Percentiles rank a stretch among this genome's conserved stretches.
Evolutionary conservation across 805 yeast species (phyloP).

Genomic region (Blastobotrys chiropterorum): DNA sequence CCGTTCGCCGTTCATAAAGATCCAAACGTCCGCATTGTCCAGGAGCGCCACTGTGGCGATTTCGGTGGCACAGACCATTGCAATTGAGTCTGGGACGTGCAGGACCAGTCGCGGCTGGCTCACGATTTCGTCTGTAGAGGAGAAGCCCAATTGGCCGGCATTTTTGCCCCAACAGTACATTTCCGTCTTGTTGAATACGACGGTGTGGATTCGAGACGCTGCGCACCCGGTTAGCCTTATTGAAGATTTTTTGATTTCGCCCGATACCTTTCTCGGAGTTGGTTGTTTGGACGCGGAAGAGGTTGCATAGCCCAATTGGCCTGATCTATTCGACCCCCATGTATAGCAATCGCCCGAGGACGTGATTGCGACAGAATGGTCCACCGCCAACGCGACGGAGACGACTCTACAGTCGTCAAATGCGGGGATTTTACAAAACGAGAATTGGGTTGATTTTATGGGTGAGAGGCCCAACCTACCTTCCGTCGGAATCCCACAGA

Average conservation of each 20-base stretch:
- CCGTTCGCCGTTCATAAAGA: constrained; percentile 53
- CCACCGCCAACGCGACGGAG: constrained; percentile 49
- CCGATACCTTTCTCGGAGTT: constrained; percentile 36
- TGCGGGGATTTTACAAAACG: constrained; percentile 39
- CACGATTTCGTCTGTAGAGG: constrained; percentile 23
- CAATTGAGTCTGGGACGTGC: constrained; percentile 44
- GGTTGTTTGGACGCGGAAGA: constrained; percentile 10
- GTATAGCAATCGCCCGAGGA: constrained; percentile 49
- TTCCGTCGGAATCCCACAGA: constrained; percentile 62
- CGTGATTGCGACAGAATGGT: constrained; percentile 60
- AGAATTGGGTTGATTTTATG: constrained; percentile 31
- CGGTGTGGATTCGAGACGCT: constrained; percentile 65
- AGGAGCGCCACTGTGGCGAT: constrained; percentile 62
- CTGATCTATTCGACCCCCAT: constrained; percentile 72
- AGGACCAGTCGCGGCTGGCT: constrained; percentile 35
- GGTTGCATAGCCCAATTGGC: constrained; percentile 54
- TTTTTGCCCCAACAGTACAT: constrained; percentile 72
- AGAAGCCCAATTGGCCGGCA: constrained; percentile 71
- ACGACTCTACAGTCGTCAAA: constrained; percentile 31
- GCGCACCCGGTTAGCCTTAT: constrained; percentile 34
- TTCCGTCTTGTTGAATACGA: constrained; percentile 46
- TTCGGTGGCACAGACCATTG: constrained; percentile 58
- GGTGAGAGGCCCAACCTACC: constrained; percentile 61
- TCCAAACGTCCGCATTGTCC: constrained; percentile 52
- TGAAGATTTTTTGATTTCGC: constrained; percentile 27